Base-by-base conservation (phyloP, 306 rosid species). In the Corylus heterophylla region DNA sequence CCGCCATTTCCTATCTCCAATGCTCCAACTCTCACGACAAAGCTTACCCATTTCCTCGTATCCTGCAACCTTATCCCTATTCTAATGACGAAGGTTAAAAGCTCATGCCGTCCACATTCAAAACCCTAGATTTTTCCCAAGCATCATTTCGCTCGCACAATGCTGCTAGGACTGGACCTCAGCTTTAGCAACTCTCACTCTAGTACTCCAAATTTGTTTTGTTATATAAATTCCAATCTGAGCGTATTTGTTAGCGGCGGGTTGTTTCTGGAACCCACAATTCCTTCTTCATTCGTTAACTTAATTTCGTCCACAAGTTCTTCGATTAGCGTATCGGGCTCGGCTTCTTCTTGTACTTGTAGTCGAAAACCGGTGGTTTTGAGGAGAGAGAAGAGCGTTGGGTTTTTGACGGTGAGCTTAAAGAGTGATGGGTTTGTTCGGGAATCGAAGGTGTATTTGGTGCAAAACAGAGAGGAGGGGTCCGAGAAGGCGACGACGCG, bases 321-420 rank as follows among this genome's bases (percentile, higher is more conserved):
- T 3, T n/a, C 82, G 3, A 70, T 50, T 56, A 39, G 80, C 55
- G 75, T 74, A 17, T 68, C 85, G 31, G 73, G 77, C 18, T 79
- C 82, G 7, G 76, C 69, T 51, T 73, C 83, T 54, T 82, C 81
- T 73, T 54, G 71, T 11, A 49, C 52, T 14, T 56, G 56, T 70
- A 80, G 76, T 71, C 78, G 37, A 69, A 72, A 77, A 16, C 62
- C 75, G 20, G 69, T 45, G 61, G 70, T n/a, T 66, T 78, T 64
- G 45, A 85, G 74, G 64, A 76, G 58, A 10, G 79, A 80, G 77
- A 66, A 75, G 52, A 82, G 71, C 71, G 84, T 74, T 3, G 89
- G 83, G 35, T 95, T 95, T 79, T 84, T 90, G 78, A 90, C 96
- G 14, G 90, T 91, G 70, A 95, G 91, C 77, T 82, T 93, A 84